These are phyloP conservation scores for Melampsora medusae DNA, from an alignment of 1,284 basidiomycete species.

Conservation along the genomic window DNA sequence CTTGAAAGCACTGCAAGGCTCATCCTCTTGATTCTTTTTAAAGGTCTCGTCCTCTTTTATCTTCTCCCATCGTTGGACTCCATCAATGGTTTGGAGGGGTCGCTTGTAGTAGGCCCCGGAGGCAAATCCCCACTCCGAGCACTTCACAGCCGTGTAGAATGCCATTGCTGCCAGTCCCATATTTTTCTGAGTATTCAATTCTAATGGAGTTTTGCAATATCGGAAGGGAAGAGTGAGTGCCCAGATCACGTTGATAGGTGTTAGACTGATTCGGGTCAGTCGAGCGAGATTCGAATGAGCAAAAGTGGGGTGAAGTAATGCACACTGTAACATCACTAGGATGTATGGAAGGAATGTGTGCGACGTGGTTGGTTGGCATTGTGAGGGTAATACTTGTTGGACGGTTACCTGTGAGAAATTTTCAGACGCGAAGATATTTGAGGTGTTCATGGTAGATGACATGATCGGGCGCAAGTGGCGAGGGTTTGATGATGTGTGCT, in stretches of 20 bases:
- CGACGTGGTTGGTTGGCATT: not conserved
- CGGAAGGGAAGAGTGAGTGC: not conserved
- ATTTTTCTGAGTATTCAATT: not conserved
- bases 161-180: not conserved
- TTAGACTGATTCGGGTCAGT: not conserved
- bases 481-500: too few species aligned
- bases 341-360: not conserved
- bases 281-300: not conserved
- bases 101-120: slow-evolving; percentile 1
- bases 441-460: too few species aligned
- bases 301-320: slow-evolving; percentile 5
- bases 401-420: not conserved
- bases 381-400: not conserved
- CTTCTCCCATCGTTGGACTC: not conserved
- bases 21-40: not conserved
- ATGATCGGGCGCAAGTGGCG: too few species aligned
- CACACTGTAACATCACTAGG: not conserved
- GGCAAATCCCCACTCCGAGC: slow-evolving; percentile 2
- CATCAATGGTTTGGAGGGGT: not conserved
- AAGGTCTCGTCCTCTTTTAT: not conserved
- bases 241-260: slow-evolving; percentile 5
- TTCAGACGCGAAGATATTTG: not conserved
- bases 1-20: not conserved
- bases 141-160: slow-evolving; percentile 2
- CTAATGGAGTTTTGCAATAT: not conserved